Evolutionary conservation across 495 filamentous ascomycete species (phyloP), one percentile per base, ranked within the genome.

Genomic region (Neurospora sp.): DNA sequence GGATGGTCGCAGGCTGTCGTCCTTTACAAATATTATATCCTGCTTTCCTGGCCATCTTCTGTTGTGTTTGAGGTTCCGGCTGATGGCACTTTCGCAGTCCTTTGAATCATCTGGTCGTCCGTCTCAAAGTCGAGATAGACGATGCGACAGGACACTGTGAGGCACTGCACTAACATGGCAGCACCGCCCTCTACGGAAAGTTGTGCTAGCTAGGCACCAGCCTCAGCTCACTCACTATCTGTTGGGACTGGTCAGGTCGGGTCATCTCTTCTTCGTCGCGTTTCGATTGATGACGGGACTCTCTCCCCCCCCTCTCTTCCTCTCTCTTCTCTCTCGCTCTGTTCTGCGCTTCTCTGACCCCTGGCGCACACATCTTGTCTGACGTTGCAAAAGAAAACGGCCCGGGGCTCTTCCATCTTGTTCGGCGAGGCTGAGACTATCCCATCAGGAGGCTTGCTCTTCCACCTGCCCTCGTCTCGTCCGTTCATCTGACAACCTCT

Each of bases 401-500:
- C 54, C 54, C 54, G 54, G 54, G 14, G 70, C 73, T 46, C 18
- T 66, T 66, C 54, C 54, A 66, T 66, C 54, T 66, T 66, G 54
- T 66, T 66, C 54, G 54, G 27, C 54, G 54, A 66, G 54, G 54
- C 54, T 66, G 54, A 66, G 54, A 35, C 78, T 76, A 73, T 75
- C 42, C 77, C 77, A 81, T 79, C 78, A 79, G 77, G 80, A 76
- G 78, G 73, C 60, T 20, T 72, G 40, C 49, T 39, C 41, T 72
- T 20, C 54, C 76, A 60, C 73, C 73, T 75, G 70, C 70, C 74
- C 70, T 54, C 69, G 27, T 74, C 72, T 76, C 74, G 44, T 76
- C 72, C 75, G 80, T 71, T 73, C 81, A 82, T 83, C 81, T 83
- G 81, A 83, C 81, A 74, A 62, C 73, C 70, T 75, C 70, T 75